phyloP scores from a whole-genome alignment of 805 yeast genomes.

The Candida namnaoensis region DNA sequence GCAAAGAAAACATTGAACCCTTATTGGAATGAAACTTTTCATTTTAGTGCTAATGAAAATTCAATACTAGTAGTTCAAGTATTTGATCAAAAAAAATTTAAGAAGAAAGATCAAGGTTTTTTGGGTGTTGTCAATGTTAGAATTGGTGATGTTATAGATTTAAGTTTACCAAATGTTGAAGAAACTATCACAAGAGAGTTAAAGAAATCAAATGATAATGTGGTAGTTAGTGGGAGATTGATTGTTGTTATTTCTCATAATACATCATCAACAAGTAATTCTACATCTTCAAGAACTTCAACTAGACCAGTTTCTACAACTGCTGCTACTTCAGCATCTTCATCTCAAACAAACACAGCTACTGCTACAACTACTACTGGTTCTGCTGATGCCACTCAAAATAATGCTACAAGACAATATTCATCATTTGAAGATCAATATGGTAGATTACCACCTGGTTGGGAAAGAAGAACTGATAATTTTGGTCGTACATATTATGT shows the following conservation, averaged over 20 bases:
- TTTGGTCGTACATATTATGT: slow-evolving; percentile 97
- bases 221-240: slow-evolving; percentile 89
- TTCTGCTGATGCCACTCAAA: slow-evolving; percentile 6
- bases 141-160: slow-evolving; percentile 81
- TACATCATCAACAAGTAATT: slow-evolving; percentile 7
- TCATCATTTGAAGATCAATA: slow-evolving; percentile 95
- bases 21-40: slow-evolving; percentile 93
- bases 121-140: slow-evolving; percentile 91
- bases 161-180: slow-evolving; percentile 37
- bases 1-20: slow-evolving; percentile 93
- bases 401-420: slow-evolving; percentile 44
- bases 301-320: slow-evolving; percentile 14
- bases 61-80: slow-evolving; percentile 88
- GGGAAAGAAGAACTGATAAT: slow-evolving; percentile 98
- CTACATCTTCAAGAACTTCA: slow-evolving; percentile 16
- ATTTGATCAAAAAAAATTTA: slow-evolving; percentile 94
- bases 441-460: slow-evolving; percentile 95
- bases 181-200: slow-evolving; percentile 91
- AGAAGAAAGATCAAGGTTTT: slow-evolving; percentile 97
- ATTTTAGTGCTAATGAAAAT: slow-evolving; percentile 67
- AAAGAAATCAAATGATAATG: slow-evolving; percentile 83
- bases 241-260: slow-evolving; percentile 64
- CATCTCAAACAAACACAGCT: slow-evolving; percentile 4
- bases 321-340: slow-evolving; percentile 1
- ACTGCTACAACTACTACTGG: slow-evolving; percentile 13